Evolutionary conservation across 805 yeast genomes (phyloP).

Genomic region (Saccharomycopsis oosterbeekiorum): DNA sequence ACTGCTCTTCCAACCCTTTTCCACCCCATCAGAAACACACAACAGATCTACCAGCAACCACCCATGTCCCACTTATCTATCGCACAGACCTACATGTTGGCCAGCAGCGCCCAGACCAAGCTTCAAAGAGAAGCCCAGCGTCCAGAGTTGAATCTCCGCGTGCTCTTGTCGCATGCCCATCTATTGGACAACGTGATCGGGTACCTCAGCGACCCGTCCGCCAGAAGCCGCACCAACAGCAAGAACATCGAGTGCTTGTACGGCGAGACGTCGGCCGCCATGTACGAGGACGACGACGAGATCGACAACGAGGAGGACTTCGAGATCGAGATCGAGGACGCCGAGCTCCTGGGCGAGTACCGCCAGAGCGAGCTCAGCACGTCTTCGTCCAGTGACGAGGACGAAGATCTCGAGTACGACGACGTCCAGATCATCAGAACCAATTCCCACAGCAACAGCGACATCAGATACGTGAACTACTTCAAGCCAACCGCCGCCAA

Average conservation of each 20-base stretch:
- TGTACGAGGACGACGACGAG: conserved; percentile 17
- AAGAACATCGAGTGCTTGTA: conserved; percentile 7
- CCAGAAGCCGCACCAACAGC: conserved; percentile 17
- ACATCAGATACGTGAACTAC: neutral
- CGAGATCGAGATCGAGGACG: conserved; percentile 1
- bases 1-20: too few species aligned
- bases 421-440: conserved; percentile 5
- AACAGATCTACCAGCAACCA: neutral
- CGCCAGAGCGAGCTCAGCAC: neutral
- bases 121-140: conserved; percentile 52
- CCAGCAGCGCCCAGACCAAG: conserved; percentile 54
- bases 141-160: conserved; percentile 46
- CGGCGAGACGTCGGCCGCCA: conserved; percentile 12
- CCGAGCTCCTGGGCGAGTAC: neutral
- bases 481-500: neutral
- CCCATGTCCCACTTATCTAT: conserved; percentile 6
- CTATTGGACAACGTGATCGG: conserved; percentile 58
- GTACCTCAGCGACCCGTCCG: conserved; percentile 20
- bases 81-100: conserved; percentile 50
- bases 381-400: neutral
- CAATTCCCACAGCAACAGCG: conserved; percentile 2
- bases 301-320: conserved; percentile 9
- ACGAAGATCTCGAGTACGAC: neutral
- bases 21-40: neutral
- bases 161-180: conserved; percentile 61